Percentiles rank a stretch among this genome's conserved stretches.
These are phyloP conservation scores for Trametes gibbosa DNA, from an alignment of 768 basidiomycete genomes.

Conservation along the genomic window DNA sequence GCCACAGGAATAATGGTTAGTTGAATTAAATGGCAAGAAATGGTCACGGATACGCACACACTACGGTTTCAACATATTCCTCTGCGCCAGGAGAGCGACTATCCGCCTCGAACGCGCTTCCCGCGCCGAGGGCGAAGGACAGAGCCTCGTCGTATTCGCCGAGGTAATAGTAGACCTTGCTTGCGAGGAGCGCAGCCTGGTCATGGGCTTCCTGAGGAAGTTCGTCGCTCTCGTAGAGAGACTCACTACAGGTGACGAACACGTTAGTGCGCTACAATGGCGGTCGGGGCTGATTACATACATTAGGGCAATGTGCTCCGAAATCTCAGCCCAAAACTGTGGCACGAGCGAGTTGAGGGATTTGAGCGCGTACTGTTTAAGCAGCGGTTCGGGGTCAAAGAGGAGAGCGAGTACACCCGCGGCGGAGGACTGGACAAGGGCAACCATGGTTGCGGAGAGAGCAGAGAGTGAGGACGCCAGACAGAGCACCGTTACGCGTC, in stretches of 20 bases:
- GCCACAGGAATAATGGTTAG: background rate
- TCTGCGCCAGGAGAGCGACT: constrained; percentile 58
- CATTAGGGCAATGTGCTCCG: constrained; percentile 90
- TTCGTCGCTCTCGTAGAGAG: constrained; percentile 80
- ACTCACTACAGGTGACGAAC: constrained; percentile 58
- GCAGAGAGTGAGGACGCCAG: constrained; percentile 7
- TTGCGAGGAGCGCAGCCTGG: constrained; percentile 87
- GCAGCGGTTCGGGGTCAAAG: constrained; percentile 79
- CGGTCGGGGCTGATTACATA: constrained; percentile 38
- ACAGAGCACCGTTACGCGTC: constrained; percentile 21
- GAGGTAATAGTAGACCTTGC: constrained; percentile 97
- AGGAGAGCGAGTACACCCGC: constrained; percentile 91
- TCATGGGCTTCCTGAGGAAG: constrained; percentile 73
- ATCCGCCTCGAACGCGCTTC: constrained; percentile 79
- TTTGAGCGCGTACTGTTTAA: constrained; percentile 90
- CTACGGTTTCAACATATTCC: constrained; percentile 93
- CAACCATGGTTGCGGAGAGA: constrained; percentile 49
- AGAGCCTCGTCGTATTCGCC: constrained; percentile 95
- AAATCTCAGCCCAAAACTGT: constrained; percentile 98
- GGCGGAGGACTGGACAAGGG: constrained; percentile 73
- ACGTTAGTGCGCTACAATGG: constrained; percentile 2
- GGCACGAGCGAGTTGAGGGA: constrained; percentile 81
- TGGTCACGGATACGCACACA: constrained; percentile 61
- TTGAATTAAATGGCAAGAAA: background rate
- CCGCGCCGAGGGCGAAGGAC: constrained; percentile 91